Conservation (phyloP, 2,329 filamentous ascomycete genomes). For the Sporothrix protearum region DNA sequence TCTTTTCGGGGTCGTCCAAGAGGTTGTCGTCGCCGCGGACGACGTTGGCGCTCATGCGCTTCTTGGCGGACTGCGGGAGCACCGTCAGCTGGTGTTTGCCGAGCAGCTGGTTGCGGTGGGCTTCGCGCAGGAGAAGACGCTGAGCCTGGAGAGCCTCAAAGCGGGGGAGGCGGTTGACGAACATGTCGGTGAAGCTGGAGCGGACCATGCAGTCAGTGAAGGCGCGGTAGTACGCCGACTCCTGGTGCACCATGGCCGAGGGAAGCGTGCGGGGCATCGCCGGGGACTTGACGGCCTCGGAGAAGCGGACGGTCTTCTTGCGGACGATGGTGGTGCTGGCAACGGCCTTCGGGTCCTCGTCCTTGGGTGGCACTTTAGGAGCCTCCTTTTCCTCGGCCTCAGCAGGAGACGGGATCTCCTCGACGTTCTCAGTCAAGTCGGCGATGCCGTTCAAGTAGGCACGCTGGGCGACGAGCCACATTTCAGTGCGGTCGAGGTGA, state of each 20-base stretch:
- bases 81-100: constrained; percentile 79
- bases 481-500: constrained; percentile 79
- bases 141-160: constrained; percentile 86
- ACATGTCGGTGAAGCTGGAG: constrained; percentile 67
- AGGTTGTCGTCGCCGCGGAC: constrained; percentile 66
- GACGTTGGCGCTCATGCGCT: constrained; percentile 67
- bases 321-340: constrained; percentile 28
- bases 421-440: constrained; percentile 44
- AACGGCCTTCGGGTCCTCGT: constrained; percentile 32
- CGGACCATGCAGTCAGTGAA: constrained; percentile 72
- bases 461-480: constrained; percentile 82
- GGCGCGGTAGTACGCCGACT: constrained; percentile 82
- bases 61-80: constrained; percentile 65
- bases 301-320: constrained; percentile 77
- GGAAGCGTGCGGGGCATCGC: constrained; percentile 49
- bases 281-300: constrained; percentile 48
- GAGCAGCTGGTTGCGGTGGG: constrained; percentile 75
- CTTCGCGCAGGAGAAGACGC: constrained; percentile 67
- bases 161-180: constrained; percentile 77
- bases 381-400: constrained; percentile 31
- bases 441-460: constrained; percentile 68
- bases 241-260: constrained; percentile 53
- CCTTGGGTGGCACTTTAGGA: constrained; percentile 27
- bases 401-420: constrained; percentile 23
- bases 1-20: constrained; percentile 59